These are phyloP conservation scores for Ustilago nuda DNA, from an alignment of 1,284 basidiomycete genomes.

Conservation along the genomic window DNA sequence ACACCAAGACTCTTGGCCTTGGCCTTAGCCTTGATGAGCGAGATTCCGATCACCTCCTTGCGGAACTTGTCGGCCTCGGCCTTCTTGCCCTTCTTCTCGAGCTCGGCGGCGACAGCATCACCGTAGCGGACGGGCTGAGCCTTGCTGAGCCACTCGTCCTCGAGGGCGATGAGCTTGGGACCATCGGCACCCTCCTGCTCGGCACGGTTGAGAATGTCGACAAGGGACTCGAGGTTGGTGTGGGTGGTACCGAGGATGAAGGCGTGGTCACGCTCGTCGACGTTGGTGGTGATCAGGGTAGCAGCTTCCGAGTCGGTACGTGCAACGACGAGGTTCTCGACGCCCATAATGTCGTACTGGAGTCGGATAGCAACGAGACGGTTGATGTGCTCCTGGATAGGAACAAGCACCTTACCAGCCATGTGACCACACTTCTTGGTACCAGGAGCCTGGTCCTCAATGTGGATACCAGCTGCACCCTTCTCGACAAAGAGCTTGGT, in stretches of 20 bases:
- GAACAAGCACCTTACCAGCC: conserved; percentile 80
- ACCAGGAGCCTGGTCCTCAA: conserved; percentile 92
- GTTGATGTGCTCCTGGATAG: conserved; percentile 82
- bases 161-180: conserved; percentile 82
- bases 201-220: conserved; percentile 84
- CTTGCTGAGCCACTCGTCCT: conserved; percentile 84
- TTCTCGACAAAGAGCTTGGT: conserved; percentile 90
- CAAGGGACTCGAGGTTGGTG: conserved; percentile 77
- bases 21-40: conserved; percentile 78
- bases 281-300: conserved; percentile 94
- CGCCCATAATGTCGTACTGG: conserved; percentile 84
- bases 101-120: conserved; percentile 79
- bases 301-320: conserved; percentile 89
- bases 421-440: conserved; percentile 77
- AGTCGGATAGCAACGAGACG: conserved; percentile 81
- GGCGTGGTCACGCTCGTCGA: conserved; percentile 93
- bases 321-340: conserved; percentile 80
- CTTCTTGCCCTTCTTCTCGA: conserved; percentile 76
- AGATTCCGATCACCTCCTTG: conserved; percentile 76
- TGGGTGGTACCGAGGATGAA: conserved; percentile 96
- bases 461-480: conserved; percentile 86
- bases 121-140: conserved; percentile 86
- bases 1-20: conserved; percentile 85
- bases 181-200: conserved; percentile 84
- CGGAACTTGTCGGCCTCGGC: conserved; percentile 73